Percentiles rank a stretch among this genome's conserved stretches.
phyloP scores from a whole-genome alignment of 176 grass and related monocot genomes.

The Eremochloa ophiuroides region DNA sequence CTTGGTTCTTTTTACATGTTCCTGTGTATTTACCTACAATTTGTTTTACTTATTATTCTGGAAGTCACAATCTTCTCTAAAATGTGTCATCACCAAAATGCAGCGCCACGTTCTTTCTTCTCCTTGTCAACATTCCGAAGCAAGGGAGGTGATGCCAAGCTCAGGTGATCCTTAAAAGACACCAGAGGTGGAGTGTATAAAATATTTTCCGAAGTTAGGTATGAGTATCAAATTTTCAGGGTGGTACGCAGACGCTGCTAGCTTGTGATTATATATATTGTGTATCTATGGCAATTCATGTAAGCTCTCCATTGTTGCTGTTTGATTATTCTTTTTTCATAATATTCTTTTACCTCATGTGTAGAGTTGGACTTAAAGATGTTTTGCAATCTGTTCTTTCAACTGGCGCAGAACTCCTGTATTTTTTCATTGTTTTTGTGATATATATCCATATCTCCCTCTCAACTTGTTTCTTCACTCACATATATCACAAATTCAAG shows the following conservation, averaged over 20 bases:
- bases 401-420: conserved; percentile 17
- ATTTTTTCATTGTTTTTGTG: conserved; percentile 43
- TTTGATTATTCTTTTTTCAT: conserved; percentile 45
- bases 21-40: background rate
- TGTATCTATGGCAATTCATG: conserved; percentile 60
- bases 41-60: conserved; percentile 16
- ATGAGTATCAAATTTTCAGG: conserved; percentile 45
- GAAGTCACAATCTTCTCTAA: conserved; percentile 1
- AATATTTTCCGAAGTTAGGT: conserved; percentile 40
- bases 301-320: conserved; percentile 38
- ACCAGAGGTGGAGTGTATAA: conserved; percentile 35
- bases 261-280: conserved; percentile 53
- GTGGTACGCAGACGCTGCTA: conserved; percentile 38
- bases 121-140: conserved; percentile 80
- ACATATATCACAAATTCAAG: conserved; percentile 38
- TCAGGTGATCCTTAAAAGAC: conserved; percentile 55
- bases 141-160: conserved; percentile 87
- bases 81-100: conserved; percentile 37
- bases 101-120: conserved; percentile 94
- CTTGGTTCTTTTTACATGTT: background rate
- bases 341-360: conserved; percentile 33
- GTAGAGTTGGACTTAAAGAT: conserved; percentile 44
- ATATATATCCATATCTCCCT: conserved; percentile 46
- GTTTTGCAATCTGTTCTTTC: conserved; percentile 15
- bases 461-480: conserved; percentile 17